A percentile compares a stretch with the other conserved stretches of the same genome.
phyloP scores from a whole-genome alignment of 2,329 filamentous ascomycete genomes.

The Helotiales sp. region DNA sequence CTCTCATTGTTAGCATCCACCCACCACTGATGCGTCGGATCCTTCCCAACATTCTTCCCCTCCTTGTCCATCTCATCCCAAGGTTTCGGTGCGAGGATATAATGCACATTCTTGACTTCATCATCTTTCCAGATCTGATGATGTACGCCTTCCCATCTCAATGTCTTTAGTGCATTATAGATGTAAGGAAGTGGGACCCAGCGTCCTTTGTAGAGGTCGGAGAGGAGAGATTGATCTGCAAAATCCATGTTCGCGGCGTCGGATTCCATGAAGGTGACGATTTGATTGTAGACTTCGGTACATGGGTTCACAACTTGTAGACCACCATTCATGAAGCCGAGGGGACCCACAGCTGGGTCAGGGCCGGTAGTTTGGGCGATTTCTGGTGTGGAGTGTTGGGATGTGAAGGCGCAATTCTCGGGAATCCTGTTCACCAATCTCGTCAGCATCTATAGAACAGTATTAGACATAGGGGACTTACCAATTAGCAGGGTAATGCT shows the following conservation, averaged over 20 bases:
- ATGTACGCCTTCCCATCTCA: conserved; percentile 55
- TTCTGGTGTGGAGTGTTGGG: conserved; percentile 49
- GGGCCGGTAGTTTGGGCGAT: conserved; percentile 47
- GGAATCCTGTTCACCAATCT: conserved; percentile 40
- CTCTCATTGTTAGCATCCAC: conserved; percentile 46
- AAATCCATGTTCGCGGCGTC: conserved; percentile 53
- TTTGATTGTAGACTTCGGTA: conserved; percentile 47
- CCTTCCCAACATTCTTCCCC: conserved; percentile 41
- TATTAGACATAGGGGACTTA: conserved; percentile 34
- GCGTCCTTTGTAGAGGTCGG: conserved; percentile 52
- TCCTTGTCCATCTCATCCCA: conserved; percentile 53
- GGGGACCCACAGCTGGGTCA: conserved; percentile 45
- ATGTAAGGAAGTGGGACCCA: conserved; percentile 61
- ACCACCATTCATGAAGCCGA: conserved; percentile 57
- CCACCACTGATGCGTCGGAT: conserved; percentile 59
- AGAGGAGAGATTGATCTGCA: conserved; percentile 59
- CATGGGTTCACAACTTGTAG: conserved; percentile 58
- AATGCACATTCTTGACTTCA: conserved; percentile 60
- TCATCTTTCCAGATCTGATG: conserved; percentile 57
- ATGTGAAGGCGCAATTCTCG: conserved; percentile 58
- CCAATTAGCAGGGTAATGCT: conserved; percentile 78
- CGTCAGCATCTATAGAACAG: neutral
- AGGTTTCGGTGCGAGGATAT: conserved; percentile 61
- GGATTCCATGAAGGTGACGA: conserved; percentile 50
- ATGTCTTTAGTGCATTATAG: conserved; percentile 64